Conservation (phyloP, 805 yeast genomes). For the Tetrapisispora namnaoensis region DNA sequence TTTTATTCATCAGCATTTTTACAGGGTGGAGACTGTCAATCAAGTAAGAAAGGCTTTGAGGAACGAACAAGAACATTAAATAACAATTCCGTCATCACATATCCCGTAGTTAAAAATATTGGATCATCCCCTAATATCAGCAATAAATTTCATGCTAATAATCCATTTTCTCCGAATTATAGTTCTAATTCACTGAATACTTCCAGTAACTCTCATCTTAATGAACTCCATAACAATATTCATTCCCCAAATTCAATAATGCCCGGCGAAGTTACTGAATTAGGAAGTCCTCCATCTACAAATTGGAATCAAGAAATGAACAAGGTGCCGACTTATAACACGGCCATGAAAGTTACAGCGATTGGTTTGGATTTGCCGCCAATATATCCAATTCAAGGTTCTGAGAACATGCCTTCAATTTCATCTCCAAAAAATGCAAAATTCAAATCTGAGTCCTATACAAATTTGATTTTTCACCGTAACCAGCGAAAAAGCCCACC, state of each 20-base stretch:
- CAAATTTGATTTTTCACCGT: neutral
- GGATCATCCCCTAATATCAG: neutral
- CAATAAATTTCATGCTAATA: neutral
- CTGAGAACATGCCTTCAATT: neutral
- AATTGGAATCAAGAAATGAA: conserved; percentile 43
- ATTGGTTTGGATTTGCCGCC: conserved; percentile 54
- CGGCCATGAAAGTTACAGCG: conserved; percentile 52
- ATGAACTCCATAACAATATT: neutral
- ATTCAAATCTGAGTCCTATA: conserved; percentile 1
- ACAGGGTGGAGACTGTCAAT: neutral
- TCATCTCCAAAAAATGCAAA: neutral
- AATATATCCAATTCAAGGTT: conserved; percentile 34
- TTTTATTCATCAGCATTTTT: neutral
- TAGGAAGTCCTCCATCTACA: conserved; percentile 16
- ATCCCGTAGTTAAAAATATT: neutral
- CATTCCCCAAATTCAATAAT: neutral
- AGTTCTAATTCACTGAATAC: neutral
- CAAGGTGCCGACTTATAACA: conserved; percentile 74
- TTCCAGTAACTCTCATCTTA: neutral
- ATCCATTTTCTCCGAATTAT: neutral
- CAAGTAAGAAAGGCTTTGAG: neutral
- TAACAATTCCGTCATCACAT: neutral
- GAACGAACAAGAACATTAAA: neutral
- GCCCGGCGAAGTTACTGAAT: conserved; percentile 18
- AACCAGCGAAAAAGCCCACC: conserved; percentile 3